Base-by-base conservation (phyloP, 1,284 basidiomycete genomes). In the Melampsora larici-populina region DNA sequence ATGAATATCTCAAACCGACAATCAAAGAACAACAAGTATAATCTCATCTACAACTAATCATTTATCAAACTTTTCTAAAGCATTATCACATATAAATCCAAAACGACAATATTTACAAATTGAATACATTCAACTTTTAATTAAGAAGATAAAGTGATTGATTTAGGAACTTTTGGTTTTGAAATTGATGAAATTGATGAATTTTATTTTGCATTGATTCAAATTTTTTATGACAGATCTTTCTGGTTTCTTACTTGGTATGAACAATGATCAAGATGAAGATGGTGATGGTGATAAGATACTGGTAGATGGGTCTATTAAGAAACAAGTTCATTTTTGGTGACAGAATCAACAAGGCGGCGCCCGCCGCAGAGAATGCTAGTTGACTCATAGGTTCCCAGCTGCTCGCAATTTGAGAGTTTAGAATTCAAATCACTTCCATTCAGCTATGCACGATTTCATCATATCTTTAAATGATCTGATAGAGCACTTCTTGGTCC, bases 1-100 rank as follows among this genome's bases (percentile, higher is more conserved):
- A 93, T 82, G 94, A 97, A 84, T 94, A 97, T 84, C 87, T 92
- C 60, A 91, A 93, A 1, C 93, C 81, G 91, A 92, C 9, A 91
- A 93, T 26, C 86, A 89, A 1, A 86, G 87, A 6, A 90, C 98
- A 9, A 88, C 97, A 24, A 87, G 88, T 15, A 89, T 90, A 49
- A 91, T 94, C 0, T 91, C 91, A 49, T 83, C 87, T 11, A 88
- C 92, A 0, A 89, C 98, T 79, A 88, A 87, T n/a, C 87, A 90
- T 81, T 87, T 97, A 80, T 86, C 92, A 83, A 86, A 88, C 48
- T 48, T 51, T 5, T 82, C 85, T 78, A 89, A 90, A 7, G 88
- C 90, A 77, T 87, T 97, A 43, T 89, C 91, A 0, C 90, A 92
- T 79, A 89, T 90, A 36, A 97, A 97, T 83, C 79, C 87, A 88